Percentiles rank a stretch among this genome's conserved stretches.
Conservation (phyloP, 2,329 filamentous ascomycete genomes). For the Alternaria panax region DNA sequence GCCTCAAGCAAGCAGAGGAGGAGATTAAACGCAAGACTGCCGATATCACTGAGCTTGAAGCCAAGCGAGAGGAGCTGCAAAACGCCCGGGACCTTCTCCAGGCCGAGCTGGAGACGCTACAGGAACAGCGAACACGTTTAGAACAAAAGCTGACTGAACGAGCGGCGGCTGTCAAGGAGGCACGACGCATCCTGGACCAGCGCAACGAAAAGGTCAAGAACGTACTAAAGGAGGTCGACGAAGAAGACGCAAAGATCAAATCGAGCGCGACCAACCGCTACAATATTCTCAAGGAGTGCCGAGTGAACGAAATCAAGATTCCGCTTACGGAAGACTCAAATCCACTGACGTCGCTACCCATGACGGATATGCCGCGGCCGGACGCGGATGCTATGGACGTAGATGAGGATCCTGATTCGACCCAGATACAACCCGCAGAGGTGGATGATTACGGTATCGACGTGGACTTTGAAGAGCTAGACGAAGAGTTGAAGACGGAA, state of each 20-base stretch:
- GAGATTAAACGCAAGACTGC: conserved; percentile 71
- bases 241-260: conserved; percentile 84
- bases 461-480: conserved; percentile 81
- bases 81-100: conserved; percentile 74
- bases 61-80: conserved; percentile 77
- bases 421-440: conserved; percentile 61
- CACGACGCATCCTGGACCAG: conserved; percentile 81
- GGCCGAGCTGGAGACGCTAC: conserved; percentile 78
- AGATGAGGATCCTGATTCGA: conserved; percentile 68
- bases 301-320: conserved; percentile 89
- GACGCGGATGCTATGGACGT: conserved; percentile 93
- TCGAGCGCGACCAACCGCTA: conserved; percentile 86
- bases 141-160: conserved; percentile 73
- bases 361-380: conserved; percentile 75
- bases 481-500: conserved; percentile 72
- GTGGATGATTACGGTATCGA: conserved; percentile 92
- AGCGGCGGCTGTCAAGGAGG: conserved; percentile 77
- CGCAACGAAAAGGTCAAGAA: conserved; percentile 83
- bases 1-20: conserved; percentile 73
- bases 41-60: conserved; percentile 69
- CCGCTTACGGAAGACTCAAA: conserved; percentile 76
- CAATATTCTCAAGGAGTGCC: conserved; percentile 83
- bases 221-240: conserved; percentile 75
- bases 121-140: conserved; percentile 73
- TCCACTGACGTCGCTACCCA: conserved; percentile 80